A percentile compares a stretch with the other conserved stretches of the same genome.
Conservation (phyloP, 148 eudicot species). For the Mesembryanthemum crystallinum region DNA sequence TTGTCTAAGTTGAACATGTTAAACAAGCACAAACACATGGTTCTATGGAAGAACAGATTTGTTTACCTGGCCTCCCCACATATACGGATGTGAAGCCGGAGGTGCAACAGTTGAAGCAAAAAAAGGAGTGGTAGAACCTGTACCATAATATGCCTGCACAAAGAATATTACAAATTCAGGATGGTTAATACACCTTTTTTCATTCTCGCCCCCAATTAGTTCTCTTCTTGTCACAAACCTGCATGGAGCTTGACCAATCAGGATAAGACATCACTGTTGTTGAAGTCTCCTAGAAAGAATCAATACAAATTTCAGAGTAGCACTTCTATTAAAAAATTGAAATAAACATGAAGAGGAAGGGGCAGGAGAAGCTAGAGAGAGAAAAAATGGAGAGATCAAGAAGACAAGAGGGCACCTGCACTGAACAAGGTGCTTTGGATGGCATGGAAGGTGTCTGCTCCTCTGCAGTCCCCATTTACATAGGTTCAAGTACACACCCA, state of each 20-base stretch:
- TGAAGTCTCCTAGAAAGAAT: conserved; percentile 57
- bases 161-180: conserved; percentile 3
- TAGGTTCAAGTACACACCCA: conserved; percentile 25
- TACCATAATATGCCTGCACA: conserved; percentile 68
- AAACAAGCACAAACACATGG: neutral
- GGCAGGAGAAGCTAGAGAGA: neutral
- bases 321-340: neutral
- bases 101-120: conserved; percentile 72
- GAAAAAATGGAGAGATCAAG: conserved; percentile 3
- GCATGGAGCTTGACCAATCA: conserved; percentile 82
- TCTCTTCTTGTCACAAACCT: conserved; percentile 40
- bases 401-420: conserved; percentile 48
- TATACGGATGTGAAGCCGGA: conserved; percentile 73
- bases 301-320: conserved; percentile 11
- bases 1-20: neutral
- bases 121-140: conserved; percentile 65
- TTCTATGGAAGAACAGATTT: conserved; percentile 1
- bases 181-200: neutral
- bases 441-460: conserved; percentile 63
- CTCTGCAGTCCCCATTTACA: conserved; percentile 68
- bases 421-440: conserved; percentile 53
- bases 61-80: conserved; percentile 82
- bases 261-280: conserved; percentile 53
- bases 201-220: neutral
- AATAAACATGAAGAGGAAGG: neutral